Evolutionary conservation across 2,329 filamentous ascomycete species (phyloP), one percentile per base, ranked within the genome.

Genomic region (Colletotrichum cordylinicola): DNA sequence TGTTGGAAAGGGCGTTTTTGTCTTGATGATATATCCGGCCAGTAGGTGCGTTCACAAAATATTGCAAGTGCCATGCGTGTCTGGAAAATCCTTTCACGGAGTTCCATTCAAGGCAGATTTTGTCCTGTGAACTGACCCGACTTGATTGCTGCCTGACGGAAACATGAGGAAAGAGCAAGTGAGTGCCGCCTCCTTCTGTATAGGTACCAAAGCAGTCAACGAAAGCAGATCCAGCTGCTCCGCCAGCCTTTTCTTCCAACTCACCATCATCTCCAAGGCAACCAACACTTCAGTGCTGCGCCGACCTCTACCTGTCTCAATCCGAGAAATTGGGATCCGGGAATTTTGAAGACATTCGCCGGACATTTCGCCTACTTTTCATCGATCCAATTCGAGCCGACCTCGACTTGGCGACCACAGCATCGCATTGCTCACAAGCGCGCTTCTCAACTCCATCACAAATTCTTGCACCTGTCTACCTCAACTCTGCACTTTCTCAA

Each of bases 221-320:
- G 39, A 12, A 48, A 48, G 9, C 18, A 48, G 39, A 48, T n/a
- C 2, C 39, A n/a, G 4, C 18, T 48, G 9, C 18, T 48, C 9
- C 9, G 1, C 39, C 3, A n/a, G 0, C 9, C 18, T 48, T 12
- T n/a, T n/a, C 8, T 1, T 48, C n/a, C 39, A n/a, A n/a, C 18
- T 48, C 9, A 48, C 6, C 39, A n/a, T n/a, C 18, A 7, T 48
- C 1, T 12, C 39, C 18, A 9, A 48, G 39, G 3, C 39, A n/a
- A n/a, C 39, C 39, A 48, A n/a, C 18, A n/a, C 18, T 48, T n/a
- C 18, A 48, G 39, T 12, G 39, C 18, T 48, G 18, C 5, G 4
- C 2, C 4, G 2, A n/a, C 2, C 39, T 1, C 39, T 48, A 48
- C 18, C 39, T 48, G 39, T 12, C 2, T n/a, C 39, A 48, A 1